Evolutionary conservation across 306 rosid species (phyloP).

Genomic region (Acacia acuminata): DNA sequence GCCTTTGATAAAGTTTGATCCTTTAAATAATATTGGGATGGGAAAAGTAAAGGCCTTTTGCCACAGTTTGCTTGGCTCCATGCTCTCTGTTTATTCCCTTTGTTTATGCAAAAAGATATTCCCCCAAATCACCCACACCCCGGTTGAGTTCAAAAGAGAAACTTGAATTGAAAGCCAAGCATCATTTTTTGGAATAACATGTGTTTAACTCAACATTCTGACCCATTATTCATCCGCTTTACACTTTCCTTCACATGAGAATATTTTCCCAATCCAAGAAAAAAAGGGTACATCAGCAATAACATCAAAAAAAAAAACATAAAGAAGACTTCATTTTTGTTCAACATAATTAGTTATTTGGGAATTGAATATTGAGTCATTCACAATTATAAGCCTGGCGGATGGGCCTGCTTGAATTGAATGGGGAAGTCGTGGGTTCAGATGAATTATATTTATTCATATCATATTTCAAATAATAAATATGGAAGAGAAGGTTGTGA

Average conservation of each 20-base stretch:
- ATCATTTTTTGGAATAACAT: background rate
- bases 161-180: constrained; percentile 41
- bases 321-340: background rate
- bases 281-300: too few species aligned
- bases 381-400: background rate
- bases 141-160: constrained; percentile 15
- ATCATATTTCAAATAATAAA: background rate
- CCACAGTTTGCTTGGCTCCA: constrained; percentile 19
- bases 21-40: constrained; percentile 10
- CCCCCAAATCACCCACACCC: background rate
- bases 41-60: constrained; percentile 25
- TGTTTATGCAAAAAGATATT: constrained; percentile 33
- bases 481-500: background rate
- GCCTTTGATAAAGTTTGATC: constrained; percentile 41
- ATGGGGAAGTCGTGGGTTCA: background rate
- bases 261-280: background rate
- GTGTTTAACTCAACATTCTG: constrained; percentile 17
- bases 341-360: background rate
- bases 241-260: constrained; percentile 5
- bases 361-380: background rate
- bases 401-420: background rate
- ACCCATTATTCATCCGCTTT: constrained; percentile 1
- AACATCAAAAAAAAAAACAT: background rate
- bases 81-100: constrained; percentile 31
- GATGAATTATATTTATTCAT: background rate